phyloP scores from a whole-genome alignment of 2,329 filamentous ascomycete genomes.

The Colletotrichum sp. region DNA sequence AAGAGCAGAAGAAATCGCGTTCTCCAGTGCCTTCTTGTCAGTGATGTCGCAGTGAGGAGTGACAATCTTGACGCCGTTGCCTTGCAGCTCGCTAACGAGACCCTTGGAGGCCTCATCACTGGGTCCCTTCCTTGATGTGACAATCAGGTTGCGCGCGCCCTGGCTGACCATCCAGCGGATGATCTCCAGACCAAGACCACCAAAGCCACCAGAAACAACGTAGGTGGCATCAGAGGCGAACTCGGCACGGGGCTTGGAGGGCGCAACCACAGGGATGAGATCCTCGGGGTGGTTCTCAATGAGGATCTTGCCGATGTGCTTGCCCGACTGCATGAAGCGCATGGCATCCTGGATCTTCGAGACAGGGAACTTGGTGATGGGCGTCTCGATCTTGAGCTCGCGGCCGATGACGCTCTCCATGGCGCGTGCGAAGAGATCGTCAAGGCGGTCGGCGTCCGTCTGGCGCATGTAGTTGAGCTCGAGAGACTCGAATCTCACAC shows the following conservation, averaged over 20 bases:
- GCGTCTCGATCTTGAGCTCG: conserved; percentile 27
- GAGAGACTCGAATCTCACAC: conserved; percentile 2
- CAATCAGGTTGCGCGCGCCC: conserved; percentile 31
- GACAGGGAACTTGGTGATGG: conserved; percentile 29
- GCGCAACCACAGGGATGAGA: background rate
- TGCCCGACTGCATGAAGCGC: conserved; percentile 38
- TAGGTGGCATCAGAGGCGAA: background rate
- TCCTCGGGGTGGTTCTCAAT: conserved; percentile 14
- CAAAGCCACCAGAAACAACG: conserved; percentile 4
- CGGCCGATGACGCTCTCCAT: conserved; percentile 20
- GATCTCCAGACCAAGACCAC: conserved; percentile 11
- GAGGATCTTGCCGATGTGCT: conserved; percentile 44
- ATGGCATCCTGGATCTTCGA: conserved; percentile 36
- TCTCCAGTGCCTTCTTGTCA: background rate
- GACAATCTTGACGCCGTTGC: background rate
- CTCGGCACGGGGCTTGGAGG: background rate
- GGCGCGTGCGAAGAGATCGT: conserved; percentile 24
- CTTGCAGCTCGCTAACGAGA: conserved; percentile 2
- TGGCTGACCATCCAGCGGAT: conserved; percentile 31
- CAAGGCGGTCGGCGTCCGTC: conserved; percentile 46
- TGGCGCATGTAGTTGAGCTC: conserved; percentile 48
- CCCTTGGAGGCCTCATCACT: conserved; percentile 3
- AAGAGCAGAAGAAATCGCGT: background rate
- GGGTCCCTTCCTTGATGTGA: conserved; percentile 30
- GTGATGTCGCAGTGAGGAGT: conserved; percentile 17